phyloP scores from a whole-genome alignment of 2,329 filamentous ascomycete genomes.

The Sarocladiaceae sp. region DNA sequence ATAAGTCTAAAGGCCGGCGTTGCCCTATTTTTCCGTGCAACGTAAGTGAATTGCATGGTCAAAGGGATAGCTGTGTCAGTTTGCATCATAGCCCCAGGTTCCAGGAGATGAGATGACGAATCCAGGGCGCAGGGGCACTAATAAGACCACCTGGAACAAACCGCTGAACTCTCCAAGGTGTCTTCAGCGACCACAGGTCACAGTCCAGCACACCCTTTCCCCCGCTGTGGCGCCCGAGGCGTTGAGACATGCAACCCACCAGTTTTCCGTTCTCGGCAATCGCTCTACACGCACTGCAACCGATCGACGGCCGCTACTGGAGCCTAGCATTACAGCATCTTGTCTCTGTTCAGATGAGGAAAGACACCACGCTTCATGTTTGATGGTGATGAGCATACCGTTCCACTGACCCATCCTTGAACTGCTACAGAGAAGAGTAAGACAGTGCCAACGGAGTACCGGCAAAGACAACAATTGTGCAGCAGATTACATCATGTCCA shows the following conservation, averaged over 20 bases:
- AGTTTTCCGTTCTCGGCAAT: conserved; percentile 7
- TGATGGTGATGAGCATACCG: conserved; percentile 3
- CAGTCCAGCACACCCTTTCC: not conserved
- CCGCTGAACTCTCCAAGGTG: too few species aligned
- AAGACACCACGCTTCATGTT: conserved; percentile 2
- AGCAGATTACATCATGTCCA: not conserved
- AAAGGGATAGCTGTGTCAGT: not conserved
- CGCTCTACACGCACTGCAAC: conserved; percentile 10
- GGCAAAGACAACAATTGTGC: too few species aligned
- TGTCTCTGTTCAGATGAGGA: not conserved
- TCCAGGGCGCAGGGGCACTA: too few species aligned
- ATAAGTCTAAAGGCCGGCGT: not conserved
- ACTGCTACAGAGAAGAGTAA: too few species aligned
- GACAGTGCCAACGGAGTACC: too few species aligned
- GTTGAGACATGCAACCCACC: conserved; percentile 10
- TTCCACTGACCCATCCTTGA: not conserved
- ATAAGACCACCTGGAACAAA: too few species aligned
- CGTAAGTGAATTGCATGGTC: not conserved
- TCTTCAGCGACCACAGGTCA: not conserved
- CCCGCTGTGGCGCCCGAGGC: conserved; percentile 9
- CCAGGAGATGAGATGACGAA: not conserved
- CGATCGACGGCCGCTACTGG: too few species aligned
- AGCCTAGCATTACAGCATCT: not conserved
- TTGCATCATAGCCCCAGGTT: not conserved
- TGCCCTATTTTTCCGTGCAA: not conserved